Percentiles rank a stretch among this genome's conserved stretches.
These are phyloP conservation scores for Spergularia azorica DNA, from an alignment of 179 eudicot genomes.

Conservation along the genomic window DNA sequence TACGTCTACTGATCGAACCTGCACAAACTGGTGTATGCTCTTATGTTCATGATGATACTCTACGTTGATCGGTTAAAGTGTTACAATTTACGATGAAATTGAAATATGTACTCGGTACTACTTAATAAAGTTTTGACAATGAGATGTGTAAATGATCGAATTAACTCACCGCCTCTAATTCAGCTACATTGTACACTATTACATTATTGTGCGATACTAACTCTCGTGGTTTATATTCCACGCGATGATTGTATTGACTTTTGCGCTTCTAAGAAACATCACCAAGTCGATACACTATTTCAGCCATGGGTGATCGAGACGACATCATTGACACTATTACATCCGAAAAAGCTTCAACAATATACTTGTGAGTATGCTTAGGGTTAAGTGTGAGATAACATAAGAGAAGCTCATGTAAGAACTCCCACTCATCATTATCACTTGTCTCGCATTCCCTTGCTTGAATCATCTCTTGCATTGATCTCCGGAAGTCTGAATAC, in stretches of 20 bases:
- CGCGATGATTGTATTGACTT: background rate
- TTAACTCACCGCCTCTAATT: no score
- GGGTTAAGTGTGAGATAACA: slow-evolving; percentile 64
- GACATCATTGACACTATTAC: slow-evolving; percentile 43
- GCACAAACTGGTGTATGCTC: no score
- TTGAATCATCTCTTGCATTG: slow-evolving; percentile 80
- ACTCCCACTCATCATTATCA: slow-evolving; percentile 46
- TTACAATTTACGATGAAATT: no score
- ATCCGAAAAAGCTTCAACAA: slow-evolving; percentile 64
- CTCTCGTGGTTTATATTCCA: background rate
- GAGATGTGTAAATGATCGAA: no score
- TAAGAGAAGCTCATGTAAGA: slow-evolving; percentile 55
- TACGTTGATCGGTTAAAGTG: no score
- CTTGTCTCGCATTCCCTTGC: slow-evolving; percentile 35
- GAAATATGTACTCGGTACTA: no score
- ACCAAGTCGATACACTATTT: background rate
- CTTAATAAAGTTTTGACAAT: no score
- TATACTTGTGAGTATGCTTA: slow-evolving; percentile 55
- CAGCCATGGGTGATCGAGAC: background rate
- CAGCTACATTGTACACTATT: no score
- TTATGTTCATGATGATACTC: no score
- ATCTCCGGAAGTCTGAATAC: slow-evolving; percentile 52
- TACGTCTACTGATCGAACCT: no score
- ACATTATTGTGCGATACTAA: no score
- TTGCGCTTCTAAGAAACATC: background rate